phyloP scores from a whole-genome alignment of 2,329 filamentous ascomycete species.

The Zymoseptoria ardabiliae region DNA sequence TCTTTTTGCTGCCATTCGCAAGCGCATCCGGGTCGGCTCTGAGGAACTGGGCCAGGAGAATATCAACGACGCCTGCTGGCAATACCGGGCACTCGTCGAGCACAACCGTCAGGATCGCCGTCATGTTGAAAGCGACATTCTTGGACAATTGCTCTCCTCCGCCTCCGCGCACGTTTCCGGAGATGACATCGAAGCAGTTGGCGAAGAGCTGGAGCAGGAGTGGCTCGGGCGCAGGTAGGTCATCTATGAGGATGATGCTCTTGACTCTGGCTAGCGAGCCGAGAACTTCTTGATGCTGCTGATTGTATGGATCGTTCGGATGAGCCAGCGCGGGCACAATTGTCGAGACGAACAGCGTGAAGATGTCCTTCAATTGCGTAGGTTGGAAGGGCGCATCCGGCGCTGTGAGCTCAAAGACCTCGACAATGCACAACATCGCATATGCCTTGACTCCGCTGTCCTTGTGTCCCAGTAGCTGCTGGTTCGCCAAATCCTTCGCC shows the following conservation, averaged over 20 bases:
- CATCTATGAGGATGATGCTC: slow-evolving; percentile 84
- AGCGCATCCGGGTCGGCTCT: slow-evolving; percentile 65
- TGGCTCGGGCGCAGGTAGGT: slow-evolving; percentile 73
- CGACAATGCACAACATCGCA: slow-evolving; percentile 80
- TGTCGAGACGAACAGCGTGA: slow-evolving; percentile 75
- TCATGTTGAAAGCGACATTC: slow-evolving; percentile 90
- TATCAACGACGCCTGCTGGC: slow-evolving; percentile 75
- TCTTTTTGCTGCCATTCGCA: slow-evolving; percentile 32
- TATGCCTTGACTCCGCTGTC: slow-evolving; percentile 89
- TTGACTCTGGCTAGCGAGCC: slow-evolving; percentile 86
- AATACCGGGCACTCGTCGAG: slow-evolving; percentile 79
- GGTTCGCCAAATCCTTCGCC: slow-evolving; percentile 74
- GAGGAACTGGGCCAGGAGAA: slow-evolving; percentile 92
- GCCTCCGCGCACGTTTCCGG: slow-evolving; percentile 64
- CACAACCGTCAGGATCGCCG: slow-evolving; percentile 71
- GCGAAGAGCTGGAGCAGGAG: slow-evolving; percentile 78
- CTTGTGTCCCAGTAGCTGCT: slow-evolving; percentile 80
- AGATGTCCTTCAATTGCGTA: slow-evolving; percentile 92
- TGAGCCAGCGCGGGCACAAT: slow-evolving; percentile 81
- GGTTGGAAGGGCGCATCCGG: slow-evolving; percentile 90
- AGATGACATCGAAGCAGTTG: slow-evolving; percentile 85
- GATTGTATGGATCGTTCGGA: slow-evolving; percentile 82
- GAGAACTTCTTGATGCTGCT: slow-evolving; percentile 86
- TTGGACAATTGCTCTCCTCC: slow-evolving; percentile 79
- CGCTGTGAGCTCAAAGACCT: slow-evolving; percentile 85